phyloP scores from a whole-genome alignment of 768 basidiomycete genomes.

The Hygrophorus russula region DNA sequence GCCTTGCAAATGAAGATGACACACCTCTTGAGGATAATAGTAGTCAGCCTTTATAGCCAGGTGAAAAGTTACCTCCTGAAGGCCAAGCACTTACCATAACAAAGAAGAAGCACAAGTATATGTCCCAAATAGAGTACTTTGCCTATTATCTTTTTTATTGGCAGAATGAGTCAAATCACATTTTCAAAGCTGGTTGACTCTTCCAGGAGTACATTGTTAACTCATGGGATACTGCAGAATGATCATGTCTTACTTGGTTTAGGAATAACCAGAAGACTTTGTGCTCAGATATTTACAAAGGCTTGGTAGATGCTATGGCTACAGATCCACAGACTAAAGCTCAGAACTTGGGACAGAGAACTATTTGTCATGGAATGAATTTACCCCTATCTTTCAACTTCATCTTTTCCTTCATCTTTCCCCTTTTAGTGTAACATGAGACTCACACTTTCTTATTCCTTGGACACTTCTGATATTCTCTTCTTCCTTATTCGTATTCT shows the following conservation, averaged over 20 bases:
- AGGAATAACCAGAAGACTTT: slow-evolving; percentile 21
- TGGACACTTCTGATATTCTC: no score
- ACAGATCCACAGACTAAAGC: slow-evolving; percentile 16
- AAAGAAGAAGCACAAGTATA: slow-evolving; percentile 6
- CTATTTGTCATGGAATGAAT: no score
- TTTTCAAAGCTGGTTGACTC: slow-evolving; percentile 22
- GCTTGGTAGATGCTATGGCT: slow-evolving; percentile 19
- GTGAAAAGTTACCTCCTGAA: no score
- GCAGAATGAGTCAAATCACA: slow-evolving; percentile 12
- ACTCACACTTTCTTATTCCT: no score
- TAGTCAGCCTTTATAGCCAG: no score
- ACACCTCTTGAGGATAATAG: background rate
- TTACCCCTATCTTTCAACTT: no score
- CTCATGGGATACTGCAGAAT: slow-evolving; percentile 28
- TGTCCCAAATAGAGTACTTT: slow-evolving; percentile 17
- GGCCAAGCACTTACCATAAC: background rate
- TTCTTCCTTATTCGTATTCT: no score
- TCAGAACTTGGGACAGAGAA: slow-evolving; percentile 17
- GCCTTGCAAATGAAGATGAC: background rate
- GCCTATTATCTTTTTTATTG: slow-evolving; percentile 19
- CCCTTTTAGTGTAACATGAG: no score
- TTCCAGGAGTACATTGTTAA: slow-evolving; percentile 30
- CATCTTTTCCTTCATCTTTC: no score
- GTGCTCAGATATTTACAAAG: slow-evolving; percentile 21
- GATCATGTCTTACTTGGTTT: slow-evolving; percentile 21